Percentiles rank a stretch among this genome's conserved stretches.
phyloP scores from a whole-genome alignment of 805 yeast genomes.

The Kockiozyma suomiensis region DNA sequence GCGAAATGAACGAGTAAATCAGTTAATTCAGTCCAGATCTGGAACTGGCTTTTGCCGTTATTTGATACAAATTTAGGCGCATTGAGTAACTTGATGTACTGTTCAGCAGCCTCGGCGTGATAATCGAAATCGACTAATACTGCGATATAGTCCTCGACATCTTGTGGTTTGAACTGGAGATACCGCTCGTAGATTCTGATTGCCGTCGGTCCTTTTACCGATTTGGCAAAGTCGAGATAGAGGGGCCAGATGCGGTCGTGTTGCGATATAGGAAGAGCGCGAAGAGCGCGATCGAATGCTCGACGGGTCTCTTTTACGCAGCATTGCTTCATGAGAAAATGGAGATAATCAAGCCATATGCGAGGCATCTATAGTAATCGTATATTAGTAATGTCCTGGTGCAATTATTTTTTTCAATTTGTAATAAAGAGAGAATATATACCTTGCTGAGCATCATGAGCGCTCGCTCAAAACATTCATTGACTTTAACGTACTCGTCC shows the following conservation, averaged over 20 bases:
- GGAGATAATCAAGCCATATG: slow-evolving; percentile 57
- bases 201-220: slow-evolving; percentile 48
- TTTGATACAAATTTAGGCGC: slow-evolving; percentile 44
- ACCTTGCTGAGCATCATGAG: slow-evolving; percentile 47
- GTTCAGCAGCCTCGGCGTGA: slow-evolving; percentile 38
- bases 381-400: too few species aligned
- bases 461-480: slow-evolving; percentile 52
- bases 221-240: slow-evolving; percentile 54
- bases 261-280: slow-evolving; percentile 52
- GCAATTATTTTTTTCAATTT: neutral
- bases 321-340: slow-evolving; percentile 46
- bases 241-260: slow-evolving; percentile 60
- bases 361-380: slow-evolving; percentile 48
- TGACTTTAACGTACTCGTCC: slow-evolving; percentile 45
- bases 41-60: slow-evolving; percentile 50
- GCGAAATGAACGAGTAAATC: slow-evolving; percentile 46
- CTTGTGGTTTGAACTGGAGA: slow-evolving; percentile 36
- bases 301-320: slow-evolving; percentile 48
- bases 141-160: slow-evolving; percentile 39
- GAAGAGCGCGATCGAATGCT: slow-evolving; percentile 55
- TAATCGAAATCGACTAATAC: slow-evolving; percentile 35
- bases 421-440: neutral
- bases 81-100: slow-evolving; percentile 45
- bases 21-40: slow-evolving; percentile 52
- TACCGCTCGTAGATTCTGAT: slow-evolving; percentile 45